Percentiles rank a stretch among this genome's conserved stretches.
These are phyloP conservation scores for Chondrus crispus DNA, from an alignment of 23 red algal genomes.

Conservation along the genomic window DNA sequence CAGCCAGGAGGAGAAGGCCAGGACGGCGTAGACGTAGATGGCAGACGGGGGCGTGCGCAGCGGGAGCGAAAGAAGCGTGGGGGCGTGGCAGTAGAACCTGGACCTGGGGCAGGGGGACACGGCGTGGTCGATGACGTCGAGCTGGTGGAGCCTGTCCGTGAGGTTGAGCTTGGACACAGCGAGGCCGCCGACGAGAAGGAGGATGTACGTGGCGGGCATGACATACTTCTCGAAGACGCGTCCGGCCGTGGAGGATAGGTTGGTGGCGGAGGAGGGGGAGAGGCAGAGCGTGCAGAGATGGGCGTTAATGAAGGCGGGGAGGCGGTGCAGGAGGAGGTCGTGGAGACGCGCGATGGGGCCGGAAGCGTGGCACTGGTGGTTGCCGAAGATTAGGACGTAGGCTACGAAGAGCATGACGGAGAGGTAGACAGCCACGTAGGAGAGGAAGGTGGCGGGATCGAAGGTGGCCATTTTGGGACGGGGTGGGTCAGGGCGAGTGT, in stretches of 20 bases:
- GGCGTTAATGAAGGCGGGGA: not conserved
- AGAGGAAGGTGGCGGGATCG: not conserved
- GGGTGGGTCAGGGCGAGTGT: not conserved
- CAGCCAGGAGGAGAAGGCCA: constrained; percentile 32
- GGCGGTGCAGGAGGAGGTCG: not conserved
- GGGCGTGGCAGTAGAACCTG: constrained; percentile 34
- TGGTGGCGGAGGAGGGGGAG: not conserved
- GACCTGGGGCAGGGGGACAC: constrained; percentile 30
- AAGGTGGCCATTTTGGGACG: not conserved
- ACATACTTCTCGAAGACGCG: constrained; percentile 46
- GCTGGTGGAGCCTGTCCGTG: not conserved
- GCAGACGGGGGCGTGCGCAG: not conserved
- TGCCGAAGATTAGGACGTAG: not conserved
- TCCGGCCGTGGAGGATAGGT: not conserved
- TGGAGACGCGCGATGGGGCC: not conserved
- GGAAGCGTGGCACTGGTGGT: not conserved
- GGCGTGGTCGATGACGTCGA: not conserved
- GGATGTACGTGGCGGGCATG: constrained; percentile 47
- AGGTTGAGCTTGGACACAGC: not conserved
- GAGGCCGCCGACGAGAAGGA: constrained; percentile 18
- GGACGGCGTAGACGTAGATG: not conserved
- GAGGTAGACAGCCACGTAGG: not conserved
- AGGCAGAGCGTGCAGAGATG: not conserved
- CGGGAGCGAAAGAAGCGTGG: constrained; percentile 19
- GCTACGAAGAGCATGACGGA: not conserved